Conservation (phyloP, 1,139 yeast species). For the Saccharomyces hybrid region DNA sequence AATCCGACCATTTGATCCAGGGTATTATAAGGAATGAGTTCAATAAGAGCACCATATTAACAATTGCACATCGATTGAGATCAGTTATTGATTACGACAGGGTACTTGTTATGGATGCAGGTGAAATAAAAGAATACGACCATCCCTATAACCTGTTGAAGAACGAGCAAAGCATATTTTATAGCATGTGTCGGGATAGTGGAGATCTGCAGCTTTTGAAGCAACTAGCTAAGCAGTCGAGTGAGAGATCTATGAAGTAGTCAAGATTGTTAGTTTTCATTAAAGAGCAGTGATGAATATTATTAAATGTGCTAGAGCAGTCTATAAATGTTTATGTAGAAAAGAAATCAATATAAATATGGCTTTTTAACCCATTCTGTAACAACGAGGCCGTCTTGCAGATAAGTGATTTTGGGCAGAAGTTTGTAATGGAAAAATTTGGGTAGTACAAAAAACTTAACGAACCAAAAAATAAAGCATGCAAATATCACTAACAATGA, state of each 20-base stretch:
- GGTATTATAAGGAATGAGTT: slow-evolving; percentile 79
- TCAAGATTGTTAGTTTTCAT: neutral
- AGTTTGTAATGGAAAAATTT: slow-evolving; percentile 39
- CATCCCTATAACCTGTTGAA: slow-evolving; percentile 65
- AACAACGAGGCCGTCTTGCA: slow-evolving; percentile 49
- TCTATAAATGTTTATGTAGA: neutral
- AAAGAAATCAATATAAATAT: neutral
- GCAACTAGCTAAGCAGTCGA: slow-evolving; percentile 52
- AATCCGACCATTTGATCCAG: slow-evolving; percentile 80
- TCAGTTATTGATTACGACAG: slow-evolving; percentile 84
- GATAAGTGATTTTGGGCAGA: slow-evolving; percentile 34
- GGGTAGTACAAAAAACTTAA: slow-evolving; percentile 43
- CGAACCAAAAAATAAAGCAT: slow-evolving; percentile 43
- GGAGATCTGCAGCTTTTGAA: slow-evolving; percentile 75
- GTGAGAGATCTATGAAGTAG: neutral
- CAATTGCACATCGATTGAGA: slow-evolving; percentile 86
- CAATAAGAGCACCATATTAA: slow-evolving; percentile 64
- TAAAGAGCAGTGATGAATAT: slow-evolving; percentile 4
- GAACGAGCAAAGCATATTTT: slow-evolving; percentile 55
- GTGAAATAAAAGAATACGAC: slow-evolving; percentile 73
- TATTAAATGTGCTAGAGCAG: neutral
- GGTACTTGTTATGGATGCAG: slow-evolving; percentile 81
- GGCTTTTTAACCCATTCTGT: slow-evolving; percentile 44
- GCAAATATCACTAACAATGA: slow-evolving; percentile 33
- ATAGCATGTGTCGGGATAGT: slow-evolving; percentile 78